Evolutionary conservation across 2,329 filamentous ascomycete genomes (phyloP), one percentile per base, ranked within the genome.

Genomic region (Pestalotiopsis sp.): DNA sequence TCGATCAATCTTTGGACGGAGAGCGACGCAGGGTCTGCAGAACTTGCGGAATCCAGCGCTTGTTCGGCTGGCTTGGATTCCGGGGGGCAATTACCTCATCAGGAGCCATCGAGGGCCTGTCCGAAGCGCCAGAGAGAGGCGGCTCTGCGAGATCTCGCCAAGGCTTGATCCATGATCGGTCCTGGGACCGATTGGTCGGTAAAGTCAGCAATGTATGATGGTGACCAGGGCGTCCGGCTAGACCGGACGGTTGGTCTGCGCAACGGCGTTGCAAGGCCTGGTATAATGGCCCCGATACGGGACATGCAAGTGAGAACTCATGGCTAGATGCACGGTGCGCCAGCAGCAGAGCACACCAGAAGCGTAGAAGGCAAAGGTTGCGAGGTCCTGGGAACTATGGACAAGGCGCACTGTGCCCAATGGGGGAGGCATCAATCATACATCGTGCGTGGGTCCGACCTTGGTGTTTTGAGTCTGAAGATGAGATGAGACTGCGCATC

Each of bases 401-500:
- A 2, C 36, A 20, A 65, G 23, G 17, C 38, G 62, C 62, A 65
- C 62, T 25, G 62, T 45, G 39, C 39, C 62, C 38, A 38, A 11
- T 38, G 31, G 31, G 45, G 45, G 45, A 17, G 14, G 14, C 45
- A 52, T 52, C 45, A 36, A 36, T 36, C 31, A 36, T 31, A 31
- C 31, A 59, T 59, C 57, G 23, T 59, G 23, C 12, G n/a, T 39
- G 59, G 31, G n/a, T 62, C 27, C 59, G 14, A 17, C 25, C 20
- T 39, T 62, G 63, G 49, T 38, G 63, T 66, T 38, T 65, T 71
- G 74, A 74, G 72, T 74, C 71, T 58, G 72, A 76, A 73, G 72
- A 73, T 72, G 70, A 70, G 75, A 76, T 75, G 75, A 77, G 75
- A 77, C 75, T 69, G 74, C 66, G 71, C 66, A 77, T 77, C 75